A percentile compares a stretch with the other conserved stretches of the same genome.
phyloP scores from a whole-genome alignment of 148 eudicot species.

The Nepenthes gracilis region DNA sequence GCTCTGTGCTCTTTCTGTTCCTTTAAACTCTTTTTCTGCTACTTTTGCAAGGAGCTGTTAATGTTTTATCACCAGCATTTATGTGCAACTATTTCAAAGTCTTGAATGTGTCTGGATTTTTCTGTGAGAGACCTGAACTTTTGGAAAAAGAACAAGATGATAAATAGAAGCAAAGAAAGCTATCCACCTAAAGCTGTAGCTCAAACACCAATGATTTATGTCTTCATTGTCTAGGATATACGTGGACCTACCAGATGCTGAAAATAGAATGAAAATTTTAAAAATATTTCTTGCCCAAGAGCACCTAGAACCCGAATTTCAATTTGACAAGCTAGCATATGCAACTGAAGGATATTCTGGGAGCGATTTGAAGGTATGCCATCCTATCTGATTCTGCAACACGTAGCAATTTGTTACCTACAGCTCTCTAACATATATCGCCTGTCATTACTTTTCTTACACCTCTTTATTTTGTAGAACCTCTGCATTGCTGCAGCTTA shows the following conservation, averaged over 20 bases:
- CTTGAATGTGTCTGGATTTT: no score
- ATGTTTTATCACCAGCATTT: no score
- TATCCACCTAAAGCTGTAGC: background rate
- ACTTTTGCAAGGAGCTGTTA: no score
- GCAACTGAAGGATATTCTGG: conserved; percentile 95
- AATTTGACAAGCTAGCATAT: conserved; percentile 62
- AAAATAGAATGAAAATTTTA: conserved; percentile 71
- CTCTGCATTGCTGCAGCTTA: conserved; percentile 96
- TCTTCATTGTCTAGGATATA: conserved; percentile 57
- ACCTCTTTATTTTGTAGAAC: conserved; percentile 36
- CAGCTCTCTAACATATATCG: background rate
- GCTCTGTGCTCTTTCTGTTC: no score
- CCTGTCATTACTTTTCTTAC: background rate
- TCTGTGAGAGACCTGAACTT: no score
- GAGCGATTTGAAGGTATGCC: conserved; percentile 81
- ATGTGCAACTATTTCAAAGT: no score
- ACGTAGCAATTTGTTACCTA: background rate
- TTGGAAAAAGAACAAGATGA: no score
- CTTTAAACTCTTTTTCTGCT: no score
- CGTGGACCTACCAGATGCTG: conserved; percentile 91
- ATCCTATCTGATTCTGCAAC: background rate
- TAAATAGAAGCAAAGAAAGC: background rate
- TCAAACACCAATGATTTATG: background rate
- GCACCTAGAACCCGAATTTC: conserved; percentile 57
- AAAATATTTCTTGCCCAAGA: conserved; percentile 82